Conservation (phyloP, 1,284 basidiomycete species). For the Amylostereum areolatum region DNA sequence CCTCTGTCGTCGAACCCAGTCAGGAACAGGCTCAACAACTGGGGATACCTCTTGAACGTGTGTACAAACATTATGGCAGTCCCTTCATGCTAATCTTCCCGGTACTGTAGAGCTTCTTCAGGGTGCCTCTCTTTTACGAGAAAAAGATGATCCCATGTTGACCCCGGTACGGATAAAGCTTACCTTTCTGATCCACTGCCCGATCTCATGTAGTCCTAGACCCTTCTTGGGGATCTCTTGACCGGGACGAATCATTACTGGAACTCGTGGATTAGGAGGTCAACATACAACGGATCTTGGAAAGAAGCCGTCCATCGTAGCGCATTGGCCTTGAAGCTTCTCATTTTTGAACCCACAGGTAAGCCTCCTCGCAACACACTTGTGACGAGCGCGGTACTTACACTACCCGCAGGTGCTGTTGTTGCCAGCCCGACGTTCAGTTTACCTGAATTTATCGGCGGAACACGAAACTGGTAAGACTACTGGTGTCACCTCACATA, state of each 20-base stretch:
- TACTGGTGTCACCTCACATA: not conserved
- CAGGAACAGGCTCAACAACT: conserved; percentile 34
- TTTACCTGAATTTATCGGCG: conserved; percentile 86
- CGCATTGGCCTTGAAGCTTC: conserved; percentile 80
- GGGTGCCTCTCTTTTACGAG: conserved; percentile 45
- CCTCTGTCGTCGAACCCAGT: conserved; percentile 21
- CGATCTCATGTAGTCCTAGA: not conserved
- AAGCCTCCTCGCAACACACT: not conserved
- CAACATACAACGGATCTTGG: conserved; percentile 88
- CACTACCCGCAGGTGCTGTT: conserved; percentile 57
- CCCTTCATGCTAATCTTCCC: not conserved
- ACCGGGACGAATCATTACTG: conserved; percentile 74
- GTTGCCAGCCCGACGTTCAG: conserved; percentile 92
- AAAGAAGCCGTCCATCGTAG: conserved; percentile 86
- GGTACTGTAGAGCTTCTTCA: conserved; percentile 32
- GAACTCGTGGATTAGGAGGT: conserved; percentile 78
- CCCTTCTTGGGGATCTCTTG: conserved; percentile 40
- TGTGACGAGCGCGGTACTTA: no score
- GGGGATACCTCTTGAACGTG: conserved; percentile 45
- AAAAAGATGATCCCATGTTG: conserved; percentile 54
- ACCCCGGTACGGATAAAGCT: conserved; percentile 39
- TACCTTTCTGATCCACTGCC: not conserved
- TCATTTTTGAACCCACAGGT: conserved; percentile 83
- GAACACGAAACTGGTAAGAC: conserved; percentile 75
- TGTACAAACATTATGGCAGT: conserved; percentile 4